Evolutionary conservation across 371 early-diverging fungal genomes (phyloP).

Genomic region (Conidiobolus incongruus): DNA sequence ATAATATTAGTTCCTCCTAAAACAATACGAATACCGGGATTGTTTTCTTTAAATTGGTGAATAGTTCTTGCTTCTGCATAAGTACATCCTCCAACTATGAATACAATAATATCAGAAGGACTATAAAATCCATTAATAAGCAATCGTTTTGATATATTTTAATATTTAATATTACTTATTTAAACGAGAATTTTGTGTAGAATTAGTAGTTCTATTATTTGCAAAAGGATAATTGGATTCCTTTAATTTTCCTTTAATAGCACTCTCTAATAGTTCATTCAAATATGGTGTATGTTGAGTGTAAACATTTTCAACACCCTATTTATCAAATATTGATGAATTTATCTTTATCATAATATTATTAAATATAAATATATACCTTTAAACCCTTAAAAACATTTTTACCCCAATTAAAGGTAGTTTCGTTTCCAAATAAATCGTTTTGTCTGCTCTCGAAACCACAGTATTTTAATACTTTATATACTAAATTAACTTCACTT

Average conservation of each 20-base stretch:
- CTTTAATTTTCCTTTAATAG: slow-evolving; percentile 59
- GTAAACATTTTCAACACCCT: slow-evolving; percentile 94
- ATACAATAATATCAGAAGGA: slow-evolving; percentile 83
- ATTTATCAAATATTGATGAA: neutral
- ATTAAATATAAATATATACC: slow-evolving; percentile 9
- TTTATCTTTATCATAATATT: neutral
- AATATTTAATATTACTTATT: too few relatives aligned
- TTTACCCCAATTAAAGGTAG: slow-evolving; percentile 55
- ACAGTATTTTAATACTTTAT: neutral
- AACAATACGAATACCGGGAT: slow-evolving; percentile 54
- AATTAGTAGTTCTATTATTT: slow-evolving; percentile 13
- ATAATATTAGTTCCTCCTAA: slow-evolving; percentile 78
- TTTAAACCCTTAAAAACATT: slow-evolving; percentile 68
- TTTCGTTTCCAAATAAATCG: slow-evolving; percentile 67
- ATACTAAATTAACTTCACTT: too few relatives aligned
- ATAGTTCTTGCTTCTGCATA: slow-evolving; percentile 78
- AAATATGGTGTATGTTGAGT: slow-evolving; percentile 85
- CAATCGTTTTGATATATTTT: neutral
- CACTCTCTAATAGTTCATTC: slow-evolving; percentile 41
- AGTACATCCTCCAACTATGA: slow-evolving; percentile 82
- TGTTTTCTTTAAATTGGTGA: slow-evolving; percentile 44
- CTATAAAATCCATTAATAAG: slow-evolving; percentile 13
- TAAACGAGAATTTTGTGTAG: too few relatives aligned
- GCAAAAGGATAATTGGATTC: slow-evolving; percentile 53
- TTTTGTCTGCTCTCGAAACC: slow-evolving; percentile 65